Conservation (phyloP, 2,329 filamentous ascomycete genomes). For the Aureobasidium sp. region DNA sequence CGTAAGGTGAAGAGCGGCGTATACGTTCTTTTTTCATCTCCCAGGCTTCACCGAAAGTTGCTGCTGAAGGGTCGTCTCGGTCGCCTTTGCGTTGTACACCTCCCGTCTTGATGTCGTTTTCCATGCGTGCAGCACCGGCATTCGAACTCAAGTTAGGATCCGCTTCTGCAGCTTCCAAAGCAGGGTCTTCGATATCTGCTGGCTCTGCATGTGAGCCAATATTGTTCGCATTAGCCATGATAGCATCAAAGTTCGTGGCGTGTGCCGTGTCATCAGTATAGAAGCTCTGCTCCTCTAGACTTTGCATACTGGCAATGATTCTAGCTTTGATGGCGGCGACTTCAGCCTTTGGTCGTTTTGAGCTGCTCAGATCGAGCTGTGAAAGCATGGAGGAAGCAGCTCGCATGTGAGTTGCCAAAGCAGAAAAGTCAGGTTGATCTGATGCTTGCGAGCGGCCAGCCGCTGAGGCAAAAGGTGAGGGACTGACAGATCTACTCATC, state of each 20-base stretch:
- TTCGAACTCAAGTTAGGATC: conserved; percentile 52
- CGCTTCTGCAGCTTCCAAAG: conserved; percentile 31
- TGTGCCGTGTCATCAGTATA: conserved; percentile 60
- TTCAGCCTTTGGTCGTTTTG: conserved; percentile 71
- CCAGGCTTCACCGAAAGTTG: conserved; percentile 83
- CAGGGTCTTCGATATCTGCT: conserved; percentile 48
- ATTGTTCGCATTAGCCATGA: conserved; percentile 65
- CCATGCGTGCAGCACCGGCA: conserved; percentile 75
- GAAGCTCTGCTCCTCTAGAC: conserved; percentile 76
- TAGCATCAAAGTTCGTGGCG: conserved; percentile 70
- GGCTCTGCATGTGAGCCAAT: conserved; percentile 42
- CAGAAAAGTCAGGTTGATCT: conserved; percentile 74
- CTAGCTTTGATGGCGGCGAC: conserved; percentile 77
- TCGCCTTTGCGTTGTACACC: conserved; percentile 75
- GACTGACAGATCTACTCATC: conserved; percentile 61
- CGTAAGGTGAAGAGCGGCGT: conserved; percentile 73
- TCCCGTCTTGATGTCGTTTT: conserved; percentile 81
- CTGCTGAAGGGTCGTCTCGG: conserved; percentile 76
- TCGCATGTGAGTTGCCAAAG: conserved; percentile 78
- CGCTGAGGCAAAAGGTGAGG: conserved; percentile 55
- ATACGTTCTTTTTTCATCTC: conserved; percentile 77
- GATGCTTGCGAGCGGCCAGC: conserved; percentile 46
- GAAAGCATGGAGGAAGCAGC: conserved; percentile 82
- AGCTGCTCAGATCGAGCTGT: conserved; percentile 71
- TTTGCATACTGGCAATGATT: conserved; percentile 88